Evolutionary conservation across 331 rosid genomes (phyloP), one percentile per base, ranked within the genome.

Genomic region (Saraca asoca): DNA sequence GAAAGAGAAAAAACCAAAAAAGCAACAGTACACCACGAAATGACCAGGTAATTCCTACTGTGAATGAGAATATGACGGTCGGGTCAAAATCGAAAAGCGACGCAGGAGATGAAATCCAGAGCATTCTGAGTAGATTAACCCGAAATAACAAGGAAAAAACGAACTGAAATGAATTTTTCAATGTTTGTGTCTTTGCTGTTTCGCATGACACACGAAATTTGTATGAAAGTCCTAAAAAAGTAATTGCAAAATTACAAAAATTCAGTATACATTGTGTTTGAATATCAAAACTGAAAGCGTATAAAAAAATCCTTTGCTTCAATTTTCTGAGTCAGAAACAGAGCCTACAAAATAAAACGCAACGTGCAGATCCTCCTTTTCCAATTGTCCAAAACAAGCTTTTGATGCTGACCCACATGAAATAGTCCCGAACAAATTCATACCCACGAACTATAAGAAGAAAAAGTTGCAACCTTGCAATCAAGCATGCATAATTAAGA

Each of bases 331-430:
- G 48, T 45, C 66, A 19, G 43, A 24, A 54, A 55, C 33, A 39
- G 51, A 75, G 53, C 58, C 51, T n/a, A 69, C 29, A 63, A 37
- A 43, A 50, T 61, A 66, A 48, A 72, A 19, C 8, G 8, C 16
- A 65, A 14, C 68, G 68, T 49, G 79, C 69, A 71, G 80, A 58
- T 73, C 73, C 57, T 20, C 56, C 65, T 24, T 69, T 56, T 37
- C 7, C 2, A 49, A 45, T 18, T 19, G 48, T 10, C 12, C 34
- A 53, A 18, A 48, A 38, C 50, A 57, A 62, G 53, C 68, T 48
- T 14, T 63, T 55, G 9, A 52, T 14, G 38, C 7, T 10, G 17
- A n/a, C 38, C 12, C 31, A 12, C n/a, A 29, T 13, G 19, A 44
- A 18, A 8, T 19, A 7, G 57, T 15, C 41, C 33, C 52, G 57